Evolutionary conservation across 352 stramenopile genomes (phyloP), one percentile per base, ranked within the genome.

Genomic region (Globisporangium radiosum): DNA sequence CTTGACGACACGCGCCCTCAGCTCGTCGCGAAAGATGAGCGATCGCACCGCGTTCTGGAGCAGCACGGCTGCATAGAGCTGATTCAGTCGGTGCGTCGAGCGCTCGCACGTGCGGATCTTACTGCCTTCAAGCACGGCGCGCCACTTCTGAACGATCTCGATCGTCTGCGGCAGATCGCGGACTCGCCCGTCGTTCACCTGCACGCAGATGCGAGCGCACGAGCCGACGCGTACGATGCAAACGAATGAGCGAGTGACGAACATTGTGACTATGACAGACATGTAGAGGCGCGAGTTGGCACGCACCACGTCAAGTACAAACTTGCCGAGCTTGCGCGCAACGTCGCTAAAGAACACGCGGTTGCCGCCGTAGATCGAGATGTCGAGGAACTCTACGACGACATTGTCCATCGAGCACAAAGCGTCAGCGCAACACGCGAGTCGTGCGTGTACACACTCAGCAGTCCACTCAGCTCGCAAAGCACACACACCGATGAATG

Each of bases 301-400:
- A 71, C 59, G 60, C 64, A 80, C 73, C 15, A 82, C 66, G 40
- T 85, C 76, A 51, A 85, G 54, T n/a, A 82, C 77, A 38, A 81
- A 82, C 57, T 85, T 87, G 62, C 71, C 75, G 45, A 87, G 71
- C 50, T 75, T 77, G 25, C 77, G 64, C 6, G 70, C 69, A 0
- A 84, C 71, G 40, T 84, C 77, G 56, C 71, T 75, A 56, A 84
- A 85, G 68, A 82, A 85, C 19, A 87, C 70, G 19, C 71, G 70
- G 62, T 87, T 85, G 38, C 64, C 66, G 2, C 68, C 71, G 66
- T 81, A 87, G 33, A 87, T 66, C 2, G 69, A 55, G 40, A 85
- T 61, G 57, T 83, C 69, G 17, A 87, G 60, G 51, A 72, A 71
- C 7, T 83, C 73, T 85, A 52, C 10, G 10, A 3, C 15, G 6